Conservation (phyloP, 2,329 filamentous ascomycete genomes). For the Apiospora marii region DNA sequence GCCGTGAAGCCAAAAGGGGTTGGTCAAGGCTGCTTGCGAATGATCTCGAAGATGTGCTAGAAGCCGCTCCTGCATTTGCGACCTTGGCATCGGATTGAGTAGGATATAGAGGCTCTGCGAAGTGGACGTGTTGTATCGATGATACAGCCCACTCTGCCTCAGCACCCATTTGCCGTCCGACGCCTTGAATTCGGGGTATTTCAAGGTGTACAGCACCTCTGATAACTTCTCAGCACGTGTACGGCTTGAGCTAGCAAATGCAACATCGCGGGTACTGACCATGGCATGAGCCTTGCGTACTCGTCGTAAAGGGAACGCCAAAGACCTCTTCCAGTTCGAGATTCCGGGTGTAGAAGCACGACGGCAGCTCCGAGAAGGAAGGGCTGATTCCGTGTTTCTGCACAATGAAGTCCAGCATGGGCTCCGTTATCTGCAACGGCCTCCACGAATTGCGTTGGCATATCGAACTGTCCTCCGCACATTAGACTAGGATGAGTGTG, state of each 20-base stretch:
- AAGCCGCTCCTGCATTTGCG: conserved; percentile 31
- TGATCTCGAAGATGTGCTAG: background rate
- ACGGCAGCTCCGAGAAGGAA: conserved; percentile 38
- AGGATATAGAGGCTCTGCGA: conserved; percentile 35
- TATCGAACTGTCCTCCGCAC: conserved; percentile 35
- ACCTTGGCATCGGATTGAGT: conserved; percentile 37
- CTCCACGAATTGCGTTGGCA: conserved; percentile 42
- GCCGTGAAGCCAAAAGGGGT: conserved; percentile 35
- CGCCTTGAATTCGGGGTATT: conserved; percentile 40
- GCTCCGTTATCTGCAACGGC: conserved; percentile 36
- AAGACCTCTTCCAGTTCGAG: conserved; percentile 37
- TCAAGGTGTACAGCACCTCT: conserved; percentile 40
- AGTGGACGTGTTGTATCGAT: conserved; percentile 35
- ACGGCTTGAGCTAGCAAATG: background rate
- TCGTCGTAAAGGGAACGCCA: conserved; percentile 37
- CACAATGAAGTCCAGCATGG: conserved; percentile 36
- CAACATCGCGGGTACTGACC: conserved; percentile 29
- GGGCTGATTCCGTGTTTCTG: conserved; percentile 33
- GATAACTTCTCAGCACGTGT: background rate
- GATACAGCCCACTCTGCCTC: conserved; percentile 40
- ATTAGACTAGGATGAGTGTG: background rate
- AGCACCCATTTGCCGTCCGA: conserved; percentile 36
- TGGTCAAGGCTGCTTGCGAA: background rate
- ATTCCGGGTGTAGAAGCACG: conserved; percentile 40
- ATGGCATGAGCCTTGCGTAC: conserved; percentile 29